Evolutionary conservation across 2,329 filamentous ascomycete genomes (phyloP).

Genomic region (Tolypocladium paradoxum): DNA sequence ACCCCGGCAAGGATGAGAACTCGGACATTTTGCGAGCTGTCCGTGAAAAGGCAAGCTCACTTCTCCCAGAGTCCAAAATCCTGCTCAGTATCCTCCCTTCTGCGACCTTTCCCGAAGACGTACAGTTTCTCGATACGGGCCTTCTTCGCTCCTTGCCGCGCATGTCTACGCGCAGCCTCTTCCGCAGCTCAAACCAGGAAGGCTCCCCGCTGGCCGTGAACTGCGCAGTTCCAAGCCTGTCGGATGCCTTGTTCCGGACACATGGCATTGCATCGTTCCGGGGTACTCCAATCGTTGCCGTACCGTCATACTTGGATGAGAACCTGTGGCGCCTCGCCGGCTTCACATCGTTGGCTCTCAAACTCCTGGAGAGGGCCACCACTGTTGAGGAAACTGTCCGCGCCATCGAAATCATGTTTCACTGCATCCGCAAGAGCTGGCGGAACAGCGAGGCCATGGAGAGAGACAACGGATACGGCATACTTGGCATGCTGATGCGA

Average conservation of each 20-base stretch:
- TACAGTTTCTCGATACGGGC: constrained; percentile 66
- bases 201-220: constrained; percentile 79
- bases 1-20: constrained; percentile 78
- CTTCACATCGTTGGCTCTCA: constrained; percentile 74
- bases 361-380: constrained; percentile 67
- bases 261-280: constrained; percentile 76
- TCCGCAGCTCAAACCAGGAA: constrained; percentile 25
- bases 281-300: constrained; percentile 70
- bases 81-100: constrained; percentile 74
- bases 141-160: constrained; percentile 68
- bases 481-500: constrained; percentile 72
- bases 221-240: constrained; percentile 74
- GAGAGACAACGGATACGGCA: constrained; percentile 84
- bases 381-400: constrained; percentile 61
- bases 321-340: constrained; percentile 89
- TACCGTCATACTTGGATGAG: constrained; percentile 81
- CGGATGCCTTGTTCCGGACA: constrained; percentile 72
- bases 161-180: constrained; percentile 52
- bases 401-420: constrained; percentile 73
- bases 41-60: constrained; percentile 67
- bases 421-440: constrained; percentile 84
- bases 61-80: constrained; percentile 73
- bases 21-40: constrained; percentile 90
- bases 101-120: constrained; percentile 71
- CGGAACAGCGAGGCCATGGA: constrained; percentile 98